Percentiles rank a stretch among this genome's conserved stretches.
phyloP scores from a whole-genome alignment of 1,139 yeast species.

The Groenewaldozyma auringiensis region DNA sequence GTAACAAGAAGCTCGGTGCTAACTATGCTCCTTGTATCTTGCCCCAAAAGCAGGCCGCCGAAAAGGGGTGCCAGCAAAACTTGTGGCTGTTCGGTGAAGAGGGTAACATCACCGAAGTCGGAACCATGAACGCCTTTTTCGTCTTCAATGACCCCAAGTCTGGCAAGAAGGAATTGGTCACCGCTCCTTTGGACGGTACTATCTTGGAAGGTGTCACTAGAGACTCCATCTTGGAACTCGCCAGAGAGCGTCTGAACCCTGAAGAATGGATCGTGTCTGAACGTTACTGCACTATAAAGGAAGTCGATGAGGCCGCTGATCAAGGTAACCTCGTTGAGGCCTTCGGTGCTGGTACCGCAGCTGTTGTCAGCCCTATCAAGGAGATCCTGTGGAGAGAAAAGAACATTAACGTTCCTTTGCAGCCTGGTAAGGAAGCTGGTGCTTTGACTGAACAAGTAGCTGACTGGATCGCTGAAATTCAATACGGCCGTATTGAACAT shows the following conservation, averaged over 20 bases:
- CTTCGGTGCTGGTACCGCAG: slow-evolving; percentile 98
- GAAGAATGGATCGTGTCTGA: slow-evolving; percentile 75
- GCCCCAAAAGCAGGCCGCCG: slow-evolving; percentile 84
- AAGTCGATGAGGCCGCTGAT: slow-evolving; percentile 66
- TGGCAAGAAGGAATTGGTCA: slow-evolving; percentile 85
- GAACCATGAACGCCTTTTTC: slow-evolving; percentile 92
- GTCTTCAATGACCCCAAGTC: slow-evolving; percentile 60
- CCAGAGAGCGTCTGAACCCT: slow-evolving; percentile 63
- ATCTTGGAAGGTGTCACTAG: slow-evolving; percentile 95
- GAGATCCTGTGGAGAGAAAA: slow-evolving; percentile 74
- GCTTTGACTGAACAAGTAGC: slow-evolving; percentile 67
- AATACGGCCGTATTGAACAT: slow-evolving; percentile 73
- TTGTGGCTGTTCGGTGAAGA: slow-evolving; percentile 94
- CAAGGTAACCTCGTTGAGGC: slow-evolving; percentile 87
- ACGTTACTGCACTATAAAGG: slow-evolving; percentile 72
- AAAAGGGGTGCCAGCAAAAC: slow-evolving; percentile 87
- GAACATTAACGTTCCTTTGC: slow-evolving; percentile 66
- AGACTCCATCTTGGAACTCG: slow-evolving; percentile 72
- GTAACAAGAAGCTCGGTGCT: slow-evolving; percentile 93
- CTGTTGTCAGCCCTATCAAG: slow-evolving; percentile 88
- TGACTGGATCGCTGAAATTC: slow-evolving; percentile 80
- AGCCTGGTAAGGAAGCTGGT: slow-evolving; percentile 72
- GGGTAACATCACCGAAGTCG: slow-evolving; percentile 87
- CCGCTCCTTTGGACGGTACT: slow-evolving; percentile 96
- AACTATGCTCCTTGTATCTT: slow-evolving; percentile 92